phyloP scores from a whole-genome alignment of 192 early-diverging fungal species.

The Rhizophagus sp. region DNA sequence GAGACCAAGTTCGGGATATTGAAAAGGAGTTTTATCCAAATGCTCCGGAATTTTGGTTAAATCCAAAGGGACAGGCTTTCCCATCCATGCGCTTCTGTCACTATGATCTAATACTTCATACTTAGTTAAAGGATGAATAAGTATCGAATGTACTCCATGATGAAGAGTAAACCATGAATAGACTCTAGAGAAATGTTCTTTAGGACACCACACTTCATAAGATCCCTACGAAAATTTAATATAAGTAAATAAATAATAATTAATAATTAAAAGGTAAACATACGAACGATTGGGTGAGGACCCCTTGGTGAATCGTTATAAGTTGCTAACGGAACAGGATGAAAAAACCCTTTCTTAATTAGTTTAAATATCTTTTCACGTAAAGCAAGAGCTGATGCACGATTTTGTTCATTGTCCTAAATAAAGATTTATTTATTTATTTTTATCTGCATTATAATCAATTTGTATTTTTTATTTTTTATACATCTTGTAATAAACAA shows the following conservation, averaged over 20 bases:
- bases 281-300: slow-evolving; percentile 58
- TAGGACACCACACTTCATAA: slow-evolving; percentile 68
- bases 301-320: slow-evolving; percentile 51
- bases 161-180: slow-evolving; percentile 58
- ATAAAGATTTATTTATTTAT: neutral
- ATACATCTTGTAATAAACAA: neutral
- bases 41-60: slow-evolving; percentile 32
- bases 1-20: slow-evolving; percentile 64
- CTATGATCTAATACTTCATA: slow-evolving; percentile 57
- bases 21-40: slow-evolving; percentile 48
- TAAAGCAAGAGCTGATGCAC: slow-evolving; percentile 36
- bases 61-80: slow-evolving; percentile 54
- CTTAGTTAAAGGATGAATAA: slow-evolving; percentile 65
- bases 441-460: too few species aligned
- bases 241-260: neutral
- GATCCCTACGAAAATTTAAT: slow-evolving; percentile 23
- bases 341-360: slow-evolving; percentile 51
- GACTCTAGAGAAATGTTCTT: slow-evolving; percentile 57
- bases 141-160: slow-evolving; percentile 48
- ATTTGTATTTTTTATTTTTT: neutral
- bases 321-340: slow-evolving; percentile 49
- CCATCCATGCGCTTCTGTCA: slow-evolving; percentile 58
- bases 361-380: slow-evolving; percentile 47
- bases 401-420: slow-evolving; percentile 45
- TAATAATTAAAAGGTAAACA: neutral